Evolutionary conservation across 371 early-diverging fungal species (phyloP).

Genomic region (Neoconidiobolus thromboides): DNA sequence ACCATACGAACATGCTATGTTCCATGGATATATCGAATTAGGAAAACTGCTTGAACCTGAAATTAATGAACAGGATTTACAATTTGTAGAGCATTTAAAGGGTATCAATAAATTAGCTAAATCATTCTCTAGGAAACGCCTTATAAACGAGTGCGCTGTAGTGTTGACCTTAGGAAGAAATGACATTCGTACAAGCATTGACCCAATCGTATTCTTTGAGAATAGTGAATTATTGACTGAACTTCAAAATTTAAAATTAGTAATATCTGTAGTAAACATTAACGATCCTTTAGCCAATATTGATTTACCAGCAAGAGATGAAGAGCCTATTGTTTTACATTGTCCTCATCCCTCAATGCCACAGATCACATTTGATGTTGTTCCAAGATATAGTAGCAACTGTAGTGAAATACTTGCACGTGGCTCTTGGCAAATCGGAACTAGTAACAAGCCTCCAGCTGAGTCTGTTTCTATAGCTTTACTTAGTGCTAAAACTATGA

Average conservation of each 20-base stretch:
- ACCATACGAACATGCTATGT: neutral
- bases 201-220: conserved; percentile 16
- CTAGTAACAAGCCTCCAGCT: conserved; percentile 13
- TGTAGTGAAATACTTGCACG: conserved; percentile 28
- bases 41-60: neutral
- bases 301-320: conserved; percentile 30
- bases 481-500: conserved; percentile 25
- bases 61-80: too few species aligned
- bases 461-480: conserved; percentile 31
- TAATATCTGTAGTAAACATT: conserved; percentile 34
- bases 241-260: conserved; percentile 23
- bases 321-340: conserved; percentile 40
- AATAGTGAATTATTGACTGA: conserved; percentile 11
- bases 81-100: neutral
- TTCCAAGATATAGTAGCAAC: conserved; percentile 31
- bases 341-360: conserved; percentile 28
- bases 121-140: too few species aligned
- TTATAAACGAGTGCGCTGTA: conserved; percentile 23
- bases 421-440: conserved; percentile 29
- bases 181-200: conserved; percentile 28
- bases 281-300: conserved; percentile 36
- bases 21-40: neutral
- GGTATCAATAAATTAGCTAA: neutral
- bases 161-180: conserved; percentile 45
- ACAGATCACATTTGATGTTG: conserved; percentile 35